Conservation (phyloP, 2,329 filamentous ascomycete genomes). For the Eurotiales sp. region DNA sequence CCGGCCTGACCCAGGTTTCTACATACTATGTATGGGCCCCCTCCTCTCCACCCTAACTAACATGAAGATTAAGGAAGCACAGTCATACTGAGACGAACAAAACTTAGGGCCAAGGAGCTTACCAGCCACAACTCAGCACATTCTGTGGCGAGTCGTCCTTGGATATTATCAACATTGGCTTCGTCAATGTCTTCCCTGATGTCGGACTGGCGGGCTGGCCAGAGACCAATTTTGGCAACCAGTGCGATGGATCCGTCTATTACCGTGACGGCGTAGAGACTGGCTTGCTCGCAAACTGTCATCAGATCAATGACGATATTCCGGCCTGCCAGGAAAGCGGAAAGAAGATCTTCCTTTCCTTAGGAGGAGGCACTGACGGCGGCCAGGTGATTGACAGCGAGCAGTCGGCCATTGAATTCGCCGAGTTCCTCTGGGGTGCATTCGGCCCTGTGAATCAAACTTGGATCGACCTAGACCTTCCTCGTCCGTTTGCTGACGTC, state of each 20-base stretch:
- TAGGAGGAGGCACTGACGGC: slow-evolving; percentile 41
- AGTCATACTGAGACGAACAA: slow-evolving; percentile 15
- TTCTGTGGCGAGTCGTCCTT: slow-evolving; percentile 51
- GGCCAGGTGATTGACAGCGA: slow-evolving; percentile 42
- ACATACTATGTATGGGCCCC: slow-evolving; percentile 16
- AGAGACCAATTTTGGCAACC: slow-evolving; percentile 55
- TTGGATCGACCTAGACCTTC: slow-evolving; percentile 31
- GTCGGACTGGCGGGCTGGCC: slow-evolving; percentile 42
- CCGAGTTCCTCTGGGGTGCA: slow-evolving; percentile 48
- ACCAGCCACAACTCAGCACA: slow-evolving; percentile 47
- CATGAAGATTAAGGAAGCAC: no score
- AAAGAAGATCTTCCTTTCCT: slow-evolving; percentile 45
- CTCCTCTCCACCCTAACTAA: no score
- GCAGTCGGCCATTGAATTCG: slow-evolving; percentile 42
- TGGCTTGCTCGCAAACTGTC: slow-evolving; percentile 42
- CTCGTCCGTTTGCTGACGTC: slow-evolving; percentile 48
- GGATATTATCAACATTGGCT: slow-evolving; percentile 56
- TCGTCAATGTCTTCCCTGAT: slow-evolving; percentile 53
- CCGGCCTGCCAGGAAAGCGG: slow-evolving; percentile 41
- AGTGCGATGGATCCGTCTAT: slow-evolving; percentile 45
- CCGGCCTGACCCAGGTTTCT: slow-evolving; percentile 11
- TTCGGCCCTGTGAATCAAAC: slow-evolving; percentile 46
- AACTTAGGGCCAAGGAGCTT: slow-evolving; percentile 48
- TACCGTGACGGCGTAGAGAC: slow-evolving; percentile 34
- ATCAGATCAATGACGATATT: slow-evolving; percentile 44